Evolutionary conservation across 1,284 basidiomycete species (phyloP).

Genomic region (Malassezia caprae): DNA sequence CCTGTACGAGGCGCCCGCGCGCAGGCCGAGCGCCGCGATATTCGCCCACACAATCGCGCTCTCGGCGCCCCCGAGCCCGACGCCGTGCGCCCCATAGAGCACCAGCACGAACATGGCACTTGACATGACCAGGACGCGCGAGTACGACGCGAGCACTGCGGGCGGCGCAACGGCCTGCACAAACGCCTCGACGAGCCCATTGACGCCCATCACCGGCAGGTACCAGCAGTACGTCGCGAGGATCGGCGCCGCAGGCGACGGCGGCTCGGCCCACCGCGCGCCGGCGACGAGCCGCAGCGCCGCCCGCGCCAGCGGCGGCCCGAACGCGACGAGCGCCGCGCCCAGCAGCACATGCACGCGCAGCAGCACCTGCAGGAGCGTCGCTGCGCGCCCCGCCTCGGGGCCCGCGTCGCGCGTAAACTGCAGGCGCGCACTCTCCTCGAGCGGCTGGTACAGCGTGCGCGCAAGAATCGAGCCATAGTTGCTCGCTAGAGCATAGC

Average conservation of each 20-base stretch:
- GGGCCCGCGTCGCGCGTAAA: constrained; percentile 13
- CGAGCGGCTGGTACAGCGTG: constrained; percentile 44
- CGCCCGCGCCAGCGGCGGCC: constrained; percentile 25
- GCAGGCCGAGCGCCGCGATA: constrained; percentile 3
- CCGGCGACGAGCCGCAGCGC: constrained; percentile 38
- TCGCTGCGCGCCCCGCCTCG: not conserved
- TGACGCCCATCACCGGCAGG: constrained; percentile 41
- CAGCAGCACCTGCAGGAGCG: constrained; percentile 27
- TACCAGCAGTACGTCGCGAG: constrained; percentile 35
- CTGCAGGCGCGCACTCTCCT: constrained; percentile 35
- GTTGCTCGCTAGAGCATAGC: constrained; percentile 44
- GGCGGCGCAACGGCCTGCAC: constrained; percentile 29
- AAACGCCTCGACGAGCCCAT: constrained; percentile 43
- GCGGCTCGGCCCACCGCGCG: constrained; percentile 26
- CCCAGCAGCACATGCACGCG: constrained; percentile 27
- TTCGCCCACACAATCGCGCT: constrained; percentile 10
- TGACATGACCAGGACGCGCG: constrained; percentile 23
- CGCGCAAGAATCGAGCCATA: constrained; percentile 42
- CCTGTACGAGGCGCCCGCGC: not conserved
- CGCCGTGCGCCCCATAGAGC: constrained; percentile 5
- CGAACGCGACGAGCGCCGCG: constrained; percentile 25
- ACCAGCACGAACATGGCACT: constrained; percentile 26
- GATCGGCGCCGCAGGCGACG: constrained; percentile 31
- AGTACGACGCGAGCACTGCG: constrained; percentile 24
- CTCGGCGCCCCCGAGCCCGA: not conserved